These are phyloP conservation scores for Hyphodiscus sp. DNA, from an alignment of 2,329 filamentous ascomycete genomes.

Conservation along the genomic window DNA sequence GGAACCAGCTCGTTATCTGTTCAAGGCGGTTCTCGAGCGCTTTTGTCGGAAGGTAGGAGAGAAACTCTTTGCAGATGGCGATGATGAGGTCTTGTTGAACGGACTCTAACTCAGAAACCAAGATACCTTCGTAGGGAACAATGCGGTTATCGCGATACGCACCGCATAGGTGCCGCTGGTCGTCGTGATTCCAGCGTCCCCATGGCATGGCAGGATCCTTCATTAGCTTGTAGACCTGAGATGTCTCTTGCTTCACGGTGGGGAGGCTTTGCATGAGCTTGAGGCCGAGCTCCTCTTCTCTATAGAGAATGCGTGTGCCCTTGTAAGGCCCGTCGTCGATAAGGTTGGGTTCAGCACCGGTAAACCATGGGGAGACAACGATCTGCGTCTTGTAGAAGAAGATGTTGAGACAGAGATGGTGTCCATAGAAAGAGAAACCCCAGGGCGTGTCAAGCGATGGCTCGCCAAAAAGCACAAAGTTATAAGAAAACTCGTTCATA, in stretches of 20 bases:
- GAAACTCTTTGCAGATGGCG: too few species aligned
- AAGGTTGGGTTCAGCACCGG: slow-evolving; percentile 68
- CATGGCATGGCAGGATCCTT: slow-evolving; percentile 5
- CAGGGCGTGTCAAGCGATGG: slow-evolving; percentile 21
- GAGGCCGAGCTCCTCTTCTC: not conserved
- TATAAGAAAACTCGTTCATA: slow-evolving; percentile 26
- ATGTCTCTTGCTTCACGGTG: not conserved
- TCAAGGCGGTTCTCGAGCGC: slow-evolving; percentile 49
- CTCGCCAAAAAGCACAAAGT: slow-evolving; percentile 24
- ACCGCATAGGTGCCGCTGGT: slow-evolving; percentile 72
- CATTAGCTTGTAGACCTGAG: not conserved
- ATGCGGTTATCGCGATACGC: slow-evolving; percentile 73
- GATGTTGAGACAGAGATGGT: slow-evolving; percentile 68
- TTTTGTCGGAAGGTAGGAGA: slow-evolving; percentile 48
- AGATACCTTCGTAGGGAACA: slow-evolving; percentile 64
- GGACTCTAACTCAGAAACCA: slow-evolving; percentile 41
- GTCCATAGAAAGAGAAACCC: slow-evolving; percentile 51
- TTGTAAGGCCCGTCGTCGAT: slow-evolving; percentile 28
- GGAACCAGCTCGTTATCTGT: slow-evolving; percentile 46
- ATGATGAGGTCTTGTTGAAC: slow-evolving; percentile 49
- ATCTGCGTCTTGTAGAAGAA: slow-evolving; percentile 62
- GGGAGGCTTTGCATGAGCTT: not conserved
- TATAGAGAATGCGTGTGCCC: not conserved
- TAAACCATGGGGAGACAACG: slow-evolving; percentile 68
- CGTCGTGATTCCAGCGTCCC: slow-evolving; percentile 73